Evolutionary conservation across 306 rosid species (phyloP).

Genomic region (Casuarina equisetifolia): DNA sequence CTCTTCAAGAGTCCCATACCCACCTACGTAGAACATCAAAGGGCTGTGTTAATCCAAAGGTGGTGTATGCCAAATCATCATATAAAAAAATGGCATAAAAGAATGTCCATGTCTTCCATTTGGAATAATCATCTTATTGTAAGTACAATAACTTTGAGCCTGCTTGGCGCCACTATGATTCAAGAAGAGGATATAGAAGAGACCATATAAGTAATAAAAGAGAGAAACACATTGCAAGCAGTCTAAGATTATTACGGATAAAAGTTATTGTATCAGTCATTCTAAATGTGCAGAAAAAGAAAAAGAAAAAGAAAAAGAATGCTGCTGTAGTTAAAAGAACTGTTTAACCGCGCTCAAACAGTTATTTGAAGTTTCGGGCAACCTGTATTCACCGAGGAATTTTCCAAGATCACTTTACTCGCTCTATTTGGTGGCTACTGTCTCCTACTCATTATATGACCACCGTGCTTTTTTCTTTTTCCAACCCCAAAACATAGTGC

Average conservation of each 20-base stretch:
- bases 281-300: too few relatives aligned
- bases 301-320: too few relatives aligned
- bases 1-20: conserved; percentile 97
- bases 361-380: not conserved
- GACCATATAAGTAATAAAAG: not conserved
- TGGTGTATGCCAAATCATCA: not conserved
- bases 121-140: not conserved
- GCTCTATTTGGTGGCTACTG: not conserved
- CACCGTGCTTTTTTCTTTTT: not conserved
- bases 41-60: conserved; percentile 8
- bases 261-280: conserved; percentile 5
- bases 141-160: not conserved
- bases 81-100: not conserved
- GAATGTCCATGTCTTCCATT: not conserved
- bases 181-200: not conserved
- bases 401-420: not conserved
- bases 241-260: not conserved
- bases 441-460: conserved; percentile 3
- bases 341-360: not conserved
- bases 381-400: not conserved
- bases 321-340: not conserved
- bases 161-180: not conserved
- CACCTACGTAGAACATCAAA: conserved; percentile 55
- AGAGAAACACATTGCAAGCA: not conserved
- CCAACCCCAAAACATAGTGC: not conserved